Evolutionary conservation across 257 asterid genomes (phyloP), one percentile per base, ranked within the genome.

Genomic region (Ballota nigra): DNA sequence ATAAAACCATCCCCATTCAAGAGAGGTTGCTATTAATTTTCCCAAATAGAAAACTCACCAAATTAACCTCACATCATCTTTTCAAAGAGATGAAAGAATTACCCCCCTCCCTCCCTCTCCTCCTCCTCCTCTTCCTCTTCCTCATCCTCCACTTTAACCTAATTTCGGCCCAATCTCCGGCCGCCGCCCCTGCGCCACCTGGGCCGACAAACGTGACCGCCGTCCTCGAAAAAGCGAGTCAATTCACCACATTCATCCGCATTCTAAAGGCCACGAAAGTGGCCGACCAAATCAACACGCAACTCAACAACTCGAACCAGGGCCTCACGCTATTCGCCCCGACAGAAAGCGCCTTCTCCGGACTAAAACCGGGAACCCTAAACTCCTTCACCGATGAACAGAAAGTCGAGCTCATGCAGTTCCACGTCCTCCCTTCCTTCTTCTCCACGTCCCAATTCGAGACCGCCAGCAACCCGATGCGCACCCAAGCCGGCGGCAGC

Each of bases 401-500:
- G 59, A 82, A 86, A 47, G 72, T 83, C 8, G 79, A 86, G 23
- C 80, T 86, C 18, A 69, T 86, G n/a, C 87, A 86, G 59, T 86
- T 83, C 77, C 89, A 85, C 45, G 77, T 80, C 63, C 75, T 88
- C 58, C 86, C 90, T n/a, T 66, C 89, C 19, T 80, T 70, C 66
- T 70, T 76, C 73, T 77, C 89, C 5, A 8, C 78, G 12, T 36
- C 85, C 0, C 88, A 82, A 65, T 88, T 88, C 79, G 84, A 86
- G 67, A 86, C 91, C 6, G 80, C 77, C 0, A 88, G 86, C 68
- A 79, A 86, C 38, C 95, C 95, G 0, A 20, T 88, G 20, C 69
- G 84, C 22, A 86, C 95, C 0, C 87, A 88, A 6, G 92, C 90
- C 8, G 90, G 92, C 6, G 92, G 86, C 19, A 78, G 75, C 31